Conservation (phyloP, 306 rosid species). For the Ammopiptanthus mongolicus region DNA sequence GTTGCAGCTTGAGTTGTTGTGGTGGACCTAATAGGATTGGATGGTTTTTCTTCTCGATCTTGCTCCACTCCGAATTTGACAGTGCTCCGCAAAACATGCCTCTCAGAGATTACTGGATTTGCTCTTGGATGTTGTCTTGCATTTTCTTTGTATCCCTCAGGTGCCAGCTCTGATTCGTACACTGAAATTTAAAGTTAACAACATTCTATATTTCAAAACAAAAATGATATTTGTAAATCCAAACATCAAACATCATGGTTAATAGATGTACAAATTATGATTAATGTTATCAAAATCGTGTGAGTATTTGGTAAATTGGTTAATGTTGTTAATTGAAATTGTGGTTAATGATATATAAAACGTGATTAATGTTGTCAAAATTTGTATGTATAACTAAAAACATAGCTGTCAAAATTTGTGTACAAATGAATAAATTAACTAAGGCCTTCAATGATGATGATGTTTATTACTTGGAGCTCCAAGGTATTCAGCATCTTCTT, state of each 20-base stretch:
- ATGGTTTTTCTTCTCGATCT: constrained; percentile 18
- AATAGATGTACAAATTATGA: no score
- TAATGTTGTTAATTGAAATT: no score
- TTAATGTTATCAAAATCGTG: no score
- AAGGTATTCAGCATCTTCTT: constrained; percentile 67
- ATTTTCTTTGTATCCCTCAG: constrained; percentile 60
- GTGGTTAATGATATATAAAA: no score
- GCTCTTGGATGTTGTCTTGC: constrained; percentile 72
- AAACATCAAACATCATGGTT: no score
- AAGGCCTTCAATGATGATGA: not conserved
- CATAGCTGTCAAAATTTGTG: no score
- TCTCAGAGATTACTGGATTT: constrained; percentile 58
- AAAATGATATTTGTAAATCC: no score
- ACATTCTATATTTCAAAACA: not conserved
- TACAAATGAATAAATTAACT: not conserved
- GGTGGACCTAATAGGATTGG: constrained; percentile 4
- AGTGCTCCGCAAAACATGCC: constrained; percentile 34
- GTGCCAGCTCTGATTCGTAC: constrained; percentile 87
- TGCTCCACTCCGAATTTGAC: constrained; percentile 11
- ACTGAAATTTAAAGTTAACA: constrained; percentile 40
- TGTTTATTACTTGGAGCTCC: constrained; percentile 82
- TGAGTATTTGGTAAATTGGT: no score
- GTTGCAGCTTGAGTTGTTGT: constrained; percentile 10
- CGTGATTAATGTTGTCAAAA: no score
- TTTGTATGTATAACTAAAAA: no score